Evolutionary conservation across 768 basidiomycete genomes (phyloP), one percentile per base, ranked within the genome.

Genomic region (Russula compacta): DNA sequence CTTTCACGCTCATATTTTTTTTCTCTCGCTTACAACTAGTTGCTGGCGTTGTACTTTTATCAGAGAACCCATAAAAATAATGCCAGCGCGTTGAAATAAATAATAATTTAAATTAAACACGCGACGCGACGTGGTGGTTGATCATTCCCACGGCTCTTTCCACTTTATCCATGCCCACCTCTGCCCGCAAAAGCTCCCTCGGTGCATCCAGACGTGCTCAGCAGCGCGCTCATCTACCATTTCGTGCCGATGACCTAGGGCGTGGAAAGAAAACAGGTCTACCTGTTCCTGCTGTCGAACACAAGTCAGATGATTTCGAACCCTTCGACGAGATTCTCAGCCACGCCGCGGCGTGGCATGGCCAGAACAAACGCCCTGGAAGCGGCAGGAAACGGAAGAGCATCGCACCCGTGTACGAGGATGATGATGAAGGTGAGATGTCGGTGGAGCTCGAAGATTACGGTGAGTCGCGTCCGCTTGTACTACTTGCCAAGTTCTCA

Each of bases 211-310:
- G 86, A 43, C 79, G 85, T 24, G 82, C 81, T 1, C 78, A 78
- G 1, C 83, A 81, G 67, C 83, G 84, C 67, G 77, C 81, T 5
- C 87, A 91, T 66, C 79, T 88, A 14, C 89, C 89, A 1, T 92
- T 86, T 68, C 82, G 86, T 52, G 88, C 86, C 3, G 86, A 89
- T 65, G 86, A 90, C 66, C 81, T 83, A 11, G 81, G 81, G 53
- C 86, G 85, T 58, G 89, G 89, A 17, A 90, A 88, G 79, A 87
- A 83, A 70, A 92, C 89, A 0, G 89, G 89, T 5, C 78, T 89
- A 56, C 77, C 81, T 0, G 83, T 91, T 14, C 79, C 74, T 42
- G 80, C 81, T 67, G 82, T 90, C 58, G 82, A 86, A 63, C 83
- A 83, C 66, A 83, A 81, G 69, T 87, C 87, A 29, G 89, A 90